These are phyloP conservation scores for Combretum micranthum DNA, from an alignment of 345 rosid genomes.

Conservation along the genomic window DNA sequence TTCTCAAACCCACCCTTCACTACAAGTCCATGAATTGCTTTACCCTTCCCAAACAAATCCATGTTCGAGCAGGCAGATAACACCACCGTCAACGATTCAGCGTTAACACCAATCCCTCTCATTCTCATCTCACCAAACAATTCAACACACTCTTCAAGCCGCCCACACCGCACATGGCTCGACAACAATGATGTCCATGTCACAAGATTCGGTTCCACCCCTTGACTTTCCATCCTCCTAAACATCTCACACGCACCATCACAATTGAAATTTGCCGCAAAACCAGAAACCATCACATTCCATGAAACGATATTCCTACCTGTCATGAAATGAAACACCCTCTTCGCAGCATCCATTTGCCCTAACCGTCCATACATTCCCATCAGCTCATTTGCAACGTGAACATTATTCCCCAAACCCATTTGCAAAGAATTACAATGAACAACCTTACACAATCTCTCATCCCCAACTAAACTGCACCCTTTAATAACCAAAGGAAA, in stretches of 20 bases:
- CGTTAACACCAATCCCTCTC: constrained; percentile 25
- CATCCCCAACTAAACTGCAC: constrained; percentile 27
- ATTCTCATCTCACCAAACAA: constrained; percentile 47
- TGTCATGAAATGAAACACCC: constrained; percentile 53
- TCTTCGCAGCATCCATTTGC: constrained; percentile 28
- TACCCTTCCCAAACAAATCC: constrained; percentile 21
- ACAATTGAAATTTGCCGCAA: constrained; percentile 35
- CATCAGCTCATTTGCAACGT: constrained; percentile 60
- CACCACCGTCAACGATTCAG: constrained; percentile 50
- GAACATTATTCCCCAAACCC: constrained; percentile 33
- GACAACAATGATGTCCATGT: constrained; percentile 70
- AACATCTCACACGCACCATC: constrained; percentile 42
- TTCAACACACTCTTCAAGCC: constrained; percentile 27
- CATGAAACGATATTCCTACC: constrained; percentile 50
- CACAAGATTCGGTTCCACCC: constrained; percentile 50
- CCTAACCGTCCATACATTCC: constrained; percentile 44
- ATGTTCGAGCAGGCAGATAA: constrained; percentile 50
- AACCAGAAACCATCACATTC: constrained; percentile 61
- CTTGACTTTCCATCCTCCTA: constrained; percentile 50
- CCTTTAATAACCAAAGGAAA: constrained; percentile 50
- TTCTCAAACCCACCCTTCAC: constrained; percentile 52
- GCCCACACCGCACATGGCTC: constrained; percentile 48
- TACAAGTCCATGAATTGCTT: constrained; percentile 44
- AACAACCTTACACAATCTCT: constrained; percentile 22
- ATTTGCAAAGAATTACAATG: constrained; percentile 44